phyloP scores from a whole-genome alignment of 1,284 basidiomycete species.

The Vanrija sp. region DNA sequence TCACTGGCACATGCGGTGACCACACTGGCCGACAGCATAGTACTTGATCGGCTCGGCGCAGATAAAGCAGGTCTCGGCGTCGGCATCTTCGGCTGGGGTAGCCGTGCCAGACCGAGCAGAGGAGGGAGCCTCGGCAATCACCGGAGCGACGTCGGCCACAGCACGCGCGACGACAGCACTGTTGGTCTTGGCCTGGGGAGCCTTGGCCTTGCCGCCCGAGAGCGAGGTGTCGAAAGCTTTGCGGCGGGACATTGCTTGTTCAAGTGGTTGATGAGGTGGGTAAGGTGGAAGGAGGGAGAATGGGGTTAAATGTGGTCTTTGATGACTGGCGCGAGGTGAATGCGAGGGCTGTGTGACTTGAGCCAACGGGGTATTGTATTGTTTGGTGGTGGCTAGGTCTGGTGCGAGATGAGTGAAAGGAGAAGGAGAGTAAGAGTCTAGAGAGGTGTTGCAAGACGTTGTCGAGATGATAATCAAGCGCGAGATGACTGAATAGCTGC shows the following conservation, averaged over 20 bases:
- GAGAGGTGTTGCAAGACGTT: too few relatives aligned
- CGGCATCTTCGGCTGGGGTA: constrained; percentile 36
- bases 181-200: constrained; percentile 1
- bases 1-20: constrained; percentile 59
- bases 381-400: too few relatives aligned
- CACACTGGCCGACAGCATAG: constrained; percentile 82
- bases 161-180: background rate
- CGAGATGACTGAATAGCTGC: too few relatives aligned
- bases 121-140: background rate
- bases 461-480: too few relatives aligned
- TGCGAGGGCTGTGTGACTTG: too few relatives aligned
- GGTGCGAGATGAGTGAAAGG: too few relatives aligned
- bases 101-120: background rate
- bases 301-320: background rate
- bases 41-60: constrained; percentile 93
- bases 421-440: too few relatives aligned
- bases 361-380: too few relatives aligned
- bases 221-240: constrained; percentile 34
- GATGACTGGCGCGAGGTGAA: too few relatives aligned
- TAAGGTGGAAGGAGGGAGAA: background rate
- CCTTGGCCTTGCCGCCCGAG: constrained; percentile 8
- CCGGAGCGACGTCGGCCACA: background rate
- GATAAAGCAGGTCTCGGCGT: constrained; percentile 74
- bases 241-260: constrained; percentile 30
- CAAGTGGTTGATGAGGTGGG: background rate